A percentile compares a stretch with the other conserved stretches of the same genome.
Evolutionary conservation across 768 basidiomycete genomes (phyloP).

Genomic region (Fomitopsis serialis): DNA sequence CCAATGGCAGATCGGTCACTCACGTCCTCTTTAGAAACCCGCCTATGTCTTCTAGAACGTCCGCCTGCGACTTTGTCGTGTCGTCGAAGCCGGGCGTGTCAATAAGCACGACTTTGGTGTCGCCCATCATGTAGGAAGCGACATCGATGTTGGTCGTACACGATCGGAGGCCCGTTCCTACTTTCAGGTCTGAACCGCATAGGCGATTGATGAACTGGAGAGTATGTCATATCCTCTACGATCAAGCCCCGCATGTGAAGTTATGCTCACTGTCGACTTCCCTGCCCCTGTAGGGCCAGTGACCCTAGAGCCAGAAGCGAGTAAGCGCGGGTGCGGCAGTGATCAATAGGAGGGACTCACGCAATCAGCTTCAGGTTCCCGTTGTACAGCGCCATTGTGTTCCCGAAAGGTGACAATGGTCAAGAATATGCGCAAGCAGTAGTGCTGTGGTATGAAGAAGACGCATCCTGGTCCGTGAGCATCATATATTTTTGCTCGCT

Average conservation of each 20-base stretch:
- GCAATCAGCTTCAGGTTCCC: background rate
- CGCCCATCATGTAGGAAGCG: constrained; percentile 10
- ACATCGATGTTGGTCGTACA: constrained; percentile 15
- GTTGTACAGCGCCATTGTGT: background rate
- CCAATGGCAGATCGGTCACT: background rate
- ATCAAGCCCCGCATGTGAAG: background rate
- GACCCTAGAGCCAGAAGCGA: constrained; percentile 8
- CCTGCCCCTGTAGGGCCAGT: constrained; percentile 19
- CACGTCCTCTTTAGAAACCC: background rate
- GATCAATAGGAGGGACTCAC: background rate
- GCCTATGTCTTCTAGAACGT: background rate
- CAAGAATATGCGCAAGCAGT: too few relatives aligned
- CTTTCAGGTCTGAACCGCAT: constrained; percentile 11
- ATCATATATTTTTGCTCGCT: too few relatives aligned
- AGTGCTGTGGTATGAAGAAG: too few relatives aligned
- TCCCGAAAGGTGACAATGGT: too few relatives aligned
- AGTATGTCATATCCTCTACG: background rate
- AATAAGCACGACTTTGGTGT: constrained; percentile 11
- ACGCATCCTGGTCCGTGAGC: too few relatives aligned
- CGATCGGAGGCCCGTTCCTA: constrained; percentile 13
- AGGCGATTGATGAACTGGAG: constrained; percentile 19
- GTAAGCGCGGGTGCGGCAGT: background rate
- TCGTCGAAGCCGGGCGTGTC: constrained; percentile 22
- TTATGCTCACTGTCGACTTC: constrained; percentile 14
- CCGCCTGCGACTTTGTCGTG: constrained; percentile 3